These are phyloP conservation scores for Claviceps cyperi DNA, from an alignment of 2,329 filamentous ascomycete species.

Conservation along the genomic window DNA sequence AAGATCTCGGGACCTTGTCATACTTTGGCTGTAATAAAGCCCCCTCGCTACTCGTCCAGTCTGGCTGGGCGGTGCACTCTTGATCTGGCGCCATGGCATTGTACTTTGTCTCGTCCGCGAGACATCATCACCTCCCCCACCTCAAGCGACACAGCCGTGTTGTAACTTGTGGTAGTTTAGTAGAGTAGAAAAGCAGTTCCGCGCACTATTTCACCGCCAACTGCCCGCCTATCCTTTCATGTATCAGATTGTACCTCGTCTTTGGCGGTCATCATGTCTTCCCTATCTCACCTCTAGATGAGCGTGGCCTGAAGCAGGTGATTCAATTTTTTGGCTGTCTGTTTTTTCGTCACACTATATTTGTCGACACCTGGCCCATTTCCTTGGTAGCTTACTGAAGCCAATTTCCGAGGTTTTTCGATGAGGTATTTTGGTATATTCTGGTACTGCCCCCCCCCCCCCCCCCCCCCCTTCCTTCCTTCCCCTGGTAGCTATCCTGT, in stretches of 20 bases:
- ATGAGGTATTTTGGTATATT: neutral
- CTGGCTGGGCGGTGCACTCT: conserved; percentile 1
- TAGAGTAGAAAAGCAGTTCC: neutral
- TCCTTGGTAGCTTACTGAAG: neutral
- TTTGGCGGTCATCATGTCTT: conserved; percentile 4
- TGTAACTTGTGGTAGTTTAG: neutral
- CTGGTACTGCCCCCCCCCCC: too few relatives aligned
- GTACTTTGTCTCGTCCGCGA: conserved; percentile 6
- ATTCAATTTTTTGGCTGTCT: conserved; percentile 21
- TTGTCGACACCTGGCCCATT: conserved; percentile 15
- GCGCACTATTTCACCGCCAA: neutral
- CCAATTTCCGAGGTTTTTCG: conserved; percentile 6
- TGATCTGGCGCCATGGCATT: conserved; percentile 5
- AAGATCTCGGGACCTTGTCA: neutral
- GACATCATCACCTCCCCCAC: conserved; percentile 7
- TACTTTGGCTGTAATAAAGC: neutral
- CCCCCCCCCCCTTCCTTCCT: too few relatives aligned
- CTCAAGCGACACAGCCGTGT: conserved; percentile 1
- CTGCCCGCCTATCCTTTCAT: neutral
- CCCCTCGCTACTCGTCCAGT: conserved; percentile 1
- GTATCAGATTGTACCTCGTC: conserved; percentile 2
- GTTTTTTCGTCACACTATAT: conserved; percentile 20
- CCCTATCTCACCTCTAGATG: conserved; percentile 20
- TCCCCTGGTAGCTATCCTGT: too few relatives aligned
- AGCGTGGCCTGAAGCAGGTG: conserved; percentile 21